These are phyloP conservation scores for Hamigera avellanea DNA, from an alignment of 495 filamentous ascomycete species.

Conservation along the genomic window DNA sequence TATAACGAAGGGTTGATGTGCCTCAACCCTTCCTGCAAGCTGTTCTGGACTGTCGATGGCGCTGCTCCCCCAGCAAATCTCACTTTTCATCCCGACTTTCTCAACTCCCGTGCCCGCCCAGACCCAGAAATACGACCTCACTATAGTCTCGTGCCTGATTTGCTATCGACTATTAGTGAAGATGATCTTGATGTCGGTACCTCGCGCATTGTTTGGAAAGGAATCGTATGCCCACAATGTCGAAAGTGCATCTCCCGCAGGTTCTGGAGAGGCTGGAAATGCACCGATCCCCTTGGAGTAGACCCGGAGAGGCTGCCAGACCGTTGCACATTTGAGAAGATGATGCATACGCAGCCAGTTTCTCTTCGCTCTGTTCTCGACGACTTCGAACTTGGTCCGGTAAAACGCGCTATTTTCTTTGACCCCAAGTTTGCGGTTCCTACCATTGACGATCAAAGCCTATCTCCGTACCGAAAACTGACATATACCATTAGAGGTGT, in stretches of 20 bases:
- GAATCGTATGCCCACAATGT: slow-evolving; percentile 67
- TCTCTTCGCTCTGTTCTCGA: slow-evolving; percentile 24
- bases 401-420: slow-evolving; percentile 14
- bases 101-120: slow-evolving; percentile 33
- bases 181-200: slow-evolving; percentile 14
- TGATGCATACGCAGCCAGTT: slow-evolving; percentile 20
- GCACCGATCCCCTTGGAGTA: slow-evolving; percentile 17
- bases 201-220: slow-evolving; percentile 38
- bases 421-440: slow-evolving; percentile 7
- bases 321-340: slow-evolving; percentile 34
- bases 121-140: slow-evolving; percentile 23
- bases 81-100: slow-evolving; percentile 45
- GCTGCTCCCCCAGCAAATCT: slow-evolving; percentile 21
- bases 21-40: slow-evolving; percentile 40
- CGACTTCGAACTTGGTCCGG: slow-evolving; percentile 15
- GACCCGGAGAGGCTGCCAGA: slow-evolving; percentile 13
- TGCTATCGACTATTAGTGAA: slow-evolving; percentile 25
- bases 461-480: slow-evolving; percentile 14
- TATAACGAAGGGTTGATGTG: slow-evolving; percentile 62
- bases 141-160: slow-evolving; percentile 20
- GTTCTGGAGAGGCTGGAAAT: slow-evolving; percentile 56
- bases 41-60: slow-evolving; percentile 41
- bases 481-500: slow-evolving; percentile 25
- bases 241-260: slow-evolving; percentile 48
- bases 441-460: slow-evolving; percentile 7